A percentile compares a stretch with the other conserved stretches of the same genome.
phyloP scores from a whole-genome alignment of 2,329 filamentous ascomycete species.

The Pezicula radicicola region DNA sequence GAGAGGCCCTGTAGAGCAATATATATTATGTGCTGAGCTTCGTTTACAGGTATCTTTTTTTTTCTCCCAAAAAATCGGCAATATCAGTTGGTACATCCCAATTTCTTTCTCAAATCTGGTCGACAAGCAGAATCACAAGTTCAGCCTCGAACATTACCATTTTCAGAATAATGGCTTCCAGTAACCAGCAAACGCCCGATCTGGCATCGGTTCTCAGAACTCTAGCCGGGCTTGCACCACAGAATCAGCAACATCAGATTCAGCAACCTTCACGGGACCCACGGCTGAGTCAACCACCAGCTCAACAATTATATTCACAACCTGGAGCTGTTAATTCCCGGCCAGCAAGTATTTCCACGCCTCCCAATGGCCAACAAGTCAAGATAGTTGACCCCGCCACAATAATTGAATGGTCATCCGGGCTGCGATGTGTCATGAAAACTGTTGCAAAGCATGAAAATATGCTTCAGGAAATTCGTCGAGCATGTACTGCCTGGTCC shows the following conservation, averaged over 20 bases:
- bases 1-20: no score
- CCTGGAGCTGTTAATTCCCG: conserved; percentile 5
- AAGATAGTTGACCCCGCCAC: conserved; percentile 36
- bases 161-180: conserved; percentile 17
- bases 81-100: no score
- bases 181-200: conserved; percentile 22
- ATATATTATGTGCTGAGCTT: no score
- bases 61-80: no score
- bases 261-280: neutral
- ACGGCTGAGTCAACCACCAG: neutral
- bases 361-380: conserved; percentile 2
- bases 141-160: neutral
- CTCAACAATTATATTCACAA: conserved; percentile 2
- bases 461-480: conserved; percentile 39
- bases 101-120: no score
- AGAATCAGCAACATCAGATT: conserved; percentile 11
- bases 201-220: conserved; percentile 29
- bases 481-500: conserved; percentile 13
- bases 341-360: conserved; percentile 15
- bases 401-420: conserved; percentile 49
- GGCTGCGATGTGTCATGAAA: conserved; percentile 47
- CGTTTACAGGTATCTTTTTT: no score
- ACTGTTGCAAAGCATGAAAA: conserved; percentile 42
- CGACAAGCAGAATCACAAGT: neutral
- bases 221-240: conserved; percentile 23